Evolutionary conservation across 257 asterid genomes (phyloP).

Genomic region (Avicennia marina): DNA sequence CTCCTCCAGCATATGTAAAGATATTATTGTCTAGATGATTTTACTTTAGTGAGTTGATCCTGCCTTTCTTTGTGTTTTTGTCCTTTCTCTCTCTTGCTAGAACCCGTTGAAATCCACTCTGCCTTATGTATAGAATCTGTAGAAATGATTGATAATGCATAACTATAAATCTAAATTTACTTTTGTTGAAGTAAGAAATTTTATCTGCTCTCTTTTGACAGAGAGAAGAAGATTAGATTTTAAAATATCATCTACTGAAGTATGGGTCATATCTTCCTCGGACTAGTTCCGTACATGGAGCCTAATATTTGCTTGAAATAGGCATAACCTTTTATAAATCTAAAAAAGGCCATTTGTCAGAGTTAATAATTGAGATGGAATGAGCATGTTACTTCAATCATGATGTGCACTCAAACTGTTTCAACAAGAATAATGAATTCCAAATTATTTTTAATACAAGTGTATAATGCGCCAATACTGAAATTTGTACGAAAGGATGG

Average conservation of each 20-base stretch:
- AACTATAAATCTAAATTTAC: neutral
- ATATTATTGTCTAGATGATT: too few relatives aligned
- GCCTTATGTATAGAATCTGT: neutral
- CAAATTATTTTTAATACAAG: neutral
- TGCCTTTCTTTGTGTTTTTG: neutral
- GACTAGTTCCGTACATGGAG: neutral
- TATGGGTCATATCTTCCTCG: neutral
- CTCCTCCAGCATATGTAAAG: too few relatives aligned
- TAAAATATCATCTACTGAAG: neutral
- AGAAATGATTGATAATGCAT: neutral
- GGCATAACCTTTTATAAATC: neutral
- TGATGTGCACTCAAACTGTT: too few relatives aligned
- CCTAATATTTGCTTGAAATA: neutral
- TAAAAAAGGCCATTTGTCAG: neutral
- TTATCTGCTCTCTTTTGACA: neutral
- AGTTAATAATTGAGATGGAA: neutral
- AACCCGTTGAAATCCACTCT: neutral
- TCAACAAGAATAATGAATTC: too few relatives aligned
- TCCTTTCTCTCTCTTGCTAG: too few relatives aligned
- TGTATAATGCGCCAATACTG: too few relatives aligned
- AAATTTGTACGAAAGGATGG: too few relatives aligned
- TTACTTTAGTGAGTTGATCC: neutral
- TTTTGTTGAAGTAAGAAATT: neutral
- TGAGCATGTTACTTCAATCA: neutral
- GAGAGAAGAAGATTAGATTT: neutral